phyloP scores from a whole-genome alignment of 441 rosid species.

The Adansonia rubrostipa region DNA sequence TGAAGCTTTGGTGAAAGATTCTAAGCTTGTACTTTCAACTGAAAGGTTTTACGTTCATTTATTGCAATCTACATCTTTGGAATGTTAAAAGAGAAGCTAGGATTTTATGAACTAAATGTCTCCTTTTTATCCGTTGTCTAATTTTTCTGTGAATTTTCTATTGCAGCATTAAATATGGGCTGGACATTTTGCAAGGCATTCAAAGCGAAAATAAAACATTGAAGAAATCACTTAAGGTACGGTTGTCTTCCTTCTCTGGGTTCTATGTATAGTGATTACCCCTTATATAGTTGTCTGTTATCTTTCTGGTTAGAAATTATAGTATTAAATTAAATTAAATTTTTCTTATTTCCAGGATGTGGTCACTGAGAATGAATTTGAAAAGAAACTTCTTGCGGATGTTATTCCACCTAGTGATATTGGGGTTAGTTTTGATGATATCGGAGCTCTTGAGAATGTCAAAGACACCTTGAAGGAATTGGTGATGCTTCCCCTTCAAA shows the following conservation, averaged over 20 bases:
- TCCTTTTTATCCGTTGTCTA: constrained; percentile 15
- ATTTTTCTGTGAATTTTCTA: constrained; percentile 19
- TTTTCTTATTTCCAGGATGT: constrained; percentile 65
- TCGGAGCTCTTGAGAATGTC: constrained; percentile 96
- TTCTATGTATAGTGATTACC: neutral
- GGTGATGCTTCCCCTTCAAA: constrained; percentile 99
- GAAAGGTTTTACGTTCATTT: constrained; percentile 62
- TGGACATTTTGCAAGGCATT: constrained; percentile 73
- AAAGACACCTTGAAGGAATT: constrained; percentile 97
- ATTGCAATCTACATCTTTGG: neutral
- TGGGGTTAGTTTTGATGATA: constrained; percentile 96
- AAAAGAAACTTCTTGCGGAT: constrained; percentile 92
- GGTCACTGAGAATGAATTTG: constrained; percentile 96
- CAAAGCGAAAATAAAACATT: constrained; percentile 82
- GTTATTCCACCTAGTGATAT: constrained; percentile 97
- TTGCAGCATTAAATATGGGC: constrained; percentile 77
- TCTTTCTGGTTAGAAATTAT: neutral
- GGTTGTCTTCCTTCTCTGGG: constrained; percentile 17
- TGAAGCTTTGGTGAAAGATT: constrained; percentile 59
- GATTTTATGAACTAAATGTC: neutral
- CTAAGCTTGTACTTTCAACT: constrained; percentile 67
- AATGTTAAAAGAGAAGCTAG: neutral
- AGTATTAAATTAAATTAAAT: neutral
- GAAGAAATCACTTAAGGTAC: constrained; percentile 93
- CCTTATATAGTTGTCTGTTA: neutral